Conservation (phyloP, 2,329 filamentous ascomycete species). For the Cladosporium sp. region DNA sequence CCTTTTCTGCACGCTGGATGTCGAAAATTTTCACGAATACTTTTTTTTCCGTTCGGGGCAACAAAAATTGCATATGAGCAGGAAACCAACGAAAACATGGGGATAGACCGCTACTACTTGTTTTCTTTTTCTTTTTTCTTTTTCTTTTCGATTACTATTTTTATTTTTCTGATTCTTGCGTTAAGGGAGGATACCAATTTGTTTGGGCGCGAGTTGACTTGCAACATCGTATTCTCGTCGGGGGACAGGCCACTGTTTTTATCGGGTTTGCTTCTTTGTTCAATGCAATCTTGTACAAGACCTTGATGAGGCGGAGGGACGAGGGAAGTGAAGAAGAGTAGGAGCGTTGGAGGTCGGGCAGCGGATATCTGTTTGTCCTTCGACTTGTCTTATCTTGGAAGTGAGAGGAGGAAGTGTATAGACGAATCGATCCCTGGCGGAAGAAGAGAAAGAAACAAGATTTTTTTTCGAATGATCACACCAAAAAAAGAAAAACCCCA, state of each 20-base stretch:
- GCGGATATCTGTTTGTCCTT: not conserved
- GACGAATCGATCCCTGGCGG: not conserved
- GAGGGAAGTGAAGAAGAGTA: not conserved
- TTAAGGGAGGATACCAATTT: not conserved
- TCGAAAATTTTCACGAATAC: not conserved
- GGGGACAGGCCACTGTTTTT: not conserved
- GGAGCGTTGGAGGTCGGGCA: no score
- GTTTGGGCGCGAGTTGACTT: not conserved
- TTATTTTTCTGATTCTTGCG: not conserved
- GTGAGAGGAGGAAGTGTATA: not conserved
- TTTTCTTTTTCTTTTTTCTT: not conserved
- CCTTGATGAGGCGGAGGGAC: not conserved
- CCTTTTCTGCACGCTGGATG: not conserved
- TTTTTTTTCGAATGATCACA: not conserved
- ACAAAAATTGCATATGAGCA: not conserved
- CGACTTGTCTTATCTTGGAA: not conserved
- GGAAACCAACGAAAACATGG: not conserved
- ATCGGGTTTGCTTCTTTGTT: not conserved
- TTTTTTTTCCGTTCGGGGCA: not conserved
- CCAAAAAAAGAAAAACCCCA: not conserved
- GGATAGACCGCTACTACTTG: not conserved
- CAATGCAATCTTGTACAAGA: not conserved
- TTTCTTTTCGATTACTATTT: not conserved
- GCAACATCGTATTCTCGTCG: not conserved
- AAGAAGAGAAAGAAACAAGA: not conserved